Base-by-base conservation (phyloP, 192 early-diverging fungal genomes). In the Backusella westeae region DNA sequence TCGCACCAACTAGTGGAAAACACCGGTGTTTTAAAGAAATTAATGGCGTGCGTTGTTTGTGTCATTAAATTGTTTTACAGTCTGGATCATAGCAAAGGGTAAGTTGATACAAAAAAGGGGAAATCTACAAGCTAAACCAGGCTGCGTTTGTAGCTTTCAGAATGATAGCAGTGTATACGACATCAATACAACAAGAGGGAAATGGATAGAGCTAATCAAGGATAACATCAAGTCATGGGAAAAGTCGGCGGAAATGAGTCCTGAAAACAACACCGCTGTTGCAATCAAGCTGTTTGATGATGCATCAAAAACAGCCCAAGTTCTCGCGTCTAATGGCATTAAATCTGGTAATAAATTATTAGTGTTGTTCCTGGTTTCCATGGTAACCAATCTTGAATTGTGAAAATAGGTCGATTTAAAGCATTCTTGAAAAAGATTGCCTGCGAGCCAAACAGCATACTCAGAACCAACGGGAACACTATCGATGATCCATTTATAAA, bases 31-130 rank as follows among this genome's bases (percentile, higher is more conserved):
- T 8, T 32, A n/a, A 44, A 49, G 49, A 52, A 41, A n/a, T 9
- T 72, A 12, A 70, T 77, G 76, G 59, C 69, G 6, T 56, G 34
- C n/a, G 46, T 77, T 46, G 38, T 77, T 1, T 63, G 59, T 34
- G 46, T 34, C 7, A 38, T 72, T 12, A 77, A 77, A 34, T 4
- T 65, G 3, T 0, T 35, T 9, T 77, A 77, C 46, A 59, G 19
- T 2, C 38, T 77, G 19, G 59, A 63, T 44, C 69, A 72, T 49
- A 53, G 32, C 6, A 15, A 6, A 29, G 8, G 12, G 70, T 77
- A 66, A 72, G 42, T 69, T 36, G 9, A 6, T 67, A 3, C n/a
- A 44, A 44, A 4, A 17, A 17, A 17, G 15, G 38, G 38, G 38
- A 39, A 39, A 39, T 10, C 0, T 0, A 39, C 10, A 39, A 9